A percentile compares a stretch with the other conserved stretches of the same genome.
These are phyloP conservation scores for Glutinoglossum americanum DNA, from an alignment of 495 filamentous ascomycete species.

Conservation along the genomic window DNA sequence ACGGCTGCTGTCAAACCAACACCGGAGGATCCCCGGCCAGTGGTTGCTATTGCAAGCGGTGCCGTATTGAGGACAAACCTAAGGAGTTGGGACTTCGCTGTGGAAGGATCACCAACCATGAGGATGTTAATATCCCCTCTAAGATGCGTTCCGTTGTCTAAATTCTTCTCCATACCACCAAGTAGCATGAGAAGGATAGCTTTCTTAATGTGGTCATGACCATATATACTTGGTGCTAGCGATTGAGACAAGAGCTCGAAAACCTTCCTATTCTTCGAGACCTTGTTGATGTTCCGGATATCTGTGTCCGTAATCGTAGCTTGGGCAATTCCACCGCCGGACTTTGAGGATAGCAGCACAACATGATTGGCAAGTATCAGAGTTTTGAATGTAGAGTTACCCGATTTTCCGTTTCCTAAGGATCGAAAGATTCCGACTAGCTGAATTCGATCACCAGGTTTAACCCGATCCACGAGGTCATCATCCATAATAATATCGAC, in stretches of 20 bases:
- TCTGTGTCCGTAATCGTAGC: constrained; percentile 92
- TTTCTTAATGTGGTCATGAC: constrained; percentile 96
- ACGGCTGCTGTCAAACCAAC: constrained; percentile 97
- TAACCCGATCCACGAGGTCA: constrained; percentile 83
- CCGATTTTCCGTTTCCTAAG: constrained; percentile 79
- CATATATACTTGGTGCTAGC: constrained; percentile 91
- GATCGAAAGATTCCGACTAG: constrained; percentile 87
- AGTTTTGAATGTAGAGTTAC: constrained; percentile 81
- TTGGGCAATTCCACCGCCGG: constrained; percentile 80
- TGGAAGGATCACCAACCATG: constrained; percentile 98
- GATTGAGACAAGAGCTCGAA: constrained; percentile 92
- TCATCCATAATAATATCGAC: constrained; percentile 98
- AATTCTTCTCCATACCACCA: constrained; percentile 96
- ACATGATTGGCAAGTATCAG: constrained; percentile 87
- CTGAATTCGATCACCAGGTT: constrained; percentile 91
- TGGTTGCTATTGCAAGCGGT: constrained; percentile 90
- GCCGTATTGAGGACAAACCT: constrained; percentile 97
- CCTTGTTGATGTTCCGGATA: constrained; percentile 95
- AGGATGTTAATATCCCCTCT: constrained; percentile 98
- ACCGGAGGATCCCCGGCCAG: constrained; percentile 88
- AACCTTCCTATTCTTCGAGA: constrained; percentile 84
- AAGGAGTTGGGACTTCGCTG: constrained; percentile 91
- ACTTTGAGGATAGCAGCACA: constrained; percentile 86
- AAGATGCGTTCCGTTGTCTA: constrained; percentile 94
- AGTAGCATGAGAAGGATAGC: constrained; percentile 92